Conservation (phyloP, 2,329 filamentous ascomycete species). For the Neonectria coccinea region DNA sequence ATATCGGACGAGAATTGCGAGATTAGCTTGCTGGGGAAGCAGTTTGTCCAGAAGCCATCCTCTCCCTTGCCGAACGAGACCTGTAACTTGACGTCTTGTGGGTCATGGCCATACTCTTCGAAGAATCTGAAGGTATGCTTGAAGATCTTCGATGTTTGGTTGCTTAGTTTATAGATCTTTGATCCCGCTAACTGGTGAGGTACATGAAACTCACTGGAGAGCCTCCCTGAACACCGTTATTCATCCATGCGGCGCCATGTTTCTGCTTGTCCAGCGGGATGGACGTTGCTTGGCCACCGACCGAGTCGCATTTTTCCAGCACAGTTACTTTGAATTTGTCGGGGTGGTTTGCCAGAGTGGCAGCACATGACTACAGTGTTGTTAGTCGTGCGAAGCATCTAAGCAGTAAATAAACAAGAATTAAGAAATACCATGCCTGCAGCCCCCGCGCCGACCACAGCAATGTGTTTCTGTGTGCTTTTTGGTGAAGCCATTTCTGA, state of each 20-base stretch:
- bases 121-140: slow-evolving; percentile 77
- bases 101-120: slow-evolving; percentile 64
- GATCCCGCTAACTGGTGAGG: background rate
- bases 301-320: slow-evolving; percentile 68
- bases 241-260: slow-evolving; percentile 70
- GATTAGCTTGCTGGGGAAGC: slow-evolving; percentile 70
- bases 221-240: slow-evolving; percentile 73
- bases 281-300: slow-evolving; percentile 71
- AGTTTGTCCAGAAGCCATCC: slow-evolving; percentile 74
- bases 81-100: slow-evolving; percentile 70
- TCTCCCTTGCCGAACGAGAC: slow-evolving; percentile 71
- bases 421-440: slow-evolving; percentile 64
- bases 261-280: slow-evolving; percentile 67
- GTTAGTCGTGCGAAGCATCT: slow-evolving; percentile 2
- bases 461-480: slow-evolving; percentile 59
- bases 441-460: slow-evolving; percentile 72
- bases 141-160: slow-evolving; percentile 63
- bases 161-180: background rate
- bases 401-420: background rate
- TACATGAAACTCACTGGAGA: slow-evolving; percentile 45
- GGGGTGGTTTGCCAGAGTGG: slow-evolving; percentile 73
- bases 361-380: slow-evolving; percentile 67
- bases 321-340: slow-evolving; percentile 75
- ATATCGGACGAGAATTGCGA: slow-evolving; percentile 64
- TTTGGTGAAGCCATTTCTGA: slow-evolving; percentile 15